Conservation (phyloP, 2,329 filamentous ascomycete genomes). For the Penicillium sp. region DNA sequence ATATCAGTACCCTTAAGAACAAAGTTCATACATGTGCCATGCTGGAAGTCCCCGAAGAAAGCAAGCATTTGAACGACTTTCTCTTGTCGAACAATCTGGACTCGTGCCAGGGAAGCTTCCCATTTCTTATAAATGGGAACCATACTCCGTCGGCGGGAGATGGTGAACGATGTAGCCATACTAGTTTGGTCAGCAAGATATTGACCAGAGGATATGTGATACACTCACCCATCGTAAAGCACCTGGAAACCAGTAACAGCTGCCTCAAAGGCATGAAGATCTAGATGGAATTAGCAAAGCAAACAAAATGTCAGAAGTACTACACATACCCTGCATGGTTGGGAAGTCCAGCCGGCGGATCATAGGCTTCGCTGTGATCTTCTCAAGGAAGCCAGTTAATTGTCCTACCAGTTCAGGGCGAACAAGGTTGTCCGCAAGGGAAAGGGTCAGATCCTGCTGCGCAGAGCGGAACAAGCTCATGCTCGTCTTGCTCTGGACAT, state of each 20-base stretch:
- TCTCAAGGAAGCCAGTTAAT: constrained; percentile 63
- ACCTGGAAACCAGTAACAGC: constrained; percentile 79
- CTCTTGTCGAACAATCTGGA: constrained; percentile 77
- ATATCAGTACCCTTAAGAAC: constrained; percentile 78
- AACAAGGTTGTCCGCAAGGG: constrained; percentile 66
- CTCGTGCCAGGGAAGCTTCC: constrained; percentile 75
- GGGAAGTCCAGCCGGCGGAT: constrained; percentile 70
- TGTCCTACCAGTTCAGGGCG: constrained; percentile 61
- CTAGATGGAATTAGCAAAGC: constrained; percentile 35
- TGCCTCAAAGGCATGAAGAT: constrained; percentile 75
- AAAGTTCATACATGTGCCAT: constrained; percentile 87
- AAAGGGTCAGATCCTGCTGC: constrained; percentile 74
- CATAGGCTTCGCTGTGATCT: constrained; percentile 57
- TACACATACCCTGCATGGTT: constrained; percentile 46
- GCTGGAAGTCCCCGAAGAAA: constrained; percentile 84
- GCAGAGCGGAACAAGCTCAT: constrained; percentile 68
- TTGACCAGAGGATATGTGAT: constrained; percentile 4
- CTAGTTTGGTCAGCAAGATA: constrained; percentile 28
- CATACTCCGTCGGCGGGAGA: constrained; percentile 81
- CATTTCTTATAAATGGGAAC: constrained; percentile 93
- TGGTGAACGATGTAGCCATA: constrained; percentile 71
- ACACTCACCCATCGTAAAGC: constrained; percentile 60
- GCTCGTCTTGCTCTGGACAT: constrained; percentile 60
- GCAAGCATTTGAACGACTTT: constrained; percentile 74
- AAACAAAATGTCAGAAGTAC: neutral